phyloP scores from a whole-genome alignment of 768 basidiomycete genomes.

The Myochromella boudieri region DNA sequence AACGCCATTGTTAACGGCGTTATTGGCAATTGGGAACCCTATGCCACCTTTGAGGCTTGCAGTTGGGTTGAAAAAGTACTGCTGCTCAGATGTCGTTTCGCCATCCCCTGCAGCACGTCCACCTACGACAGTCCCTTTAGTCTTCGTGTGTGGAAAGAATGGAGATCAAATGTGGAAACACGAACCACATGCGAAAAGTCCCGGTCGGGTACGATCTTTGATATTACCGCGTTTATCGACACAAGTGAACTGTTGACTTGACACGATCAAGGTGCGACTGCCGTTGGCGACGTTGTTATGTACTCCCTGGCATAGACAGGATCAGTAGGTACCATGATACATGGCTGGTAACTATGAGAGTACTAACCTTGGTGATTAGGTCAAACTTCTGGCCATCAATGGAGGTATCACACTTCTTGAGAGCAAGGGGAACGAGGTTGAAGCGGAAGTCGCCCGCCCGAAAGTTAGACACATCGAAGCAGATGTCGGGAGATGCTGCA shows the following conservation, averaged over 20 bases:
- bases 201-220: conserved; percentile 25
- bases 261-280: conserved; percentile 26
- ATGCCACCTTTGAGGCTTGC: conserved; percentile 19
- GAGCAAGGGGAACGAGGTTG: conserved; percentile 29
- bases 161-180: neutral
- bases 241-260: conserved; percentile 28
- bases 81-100: conserved; percentile 22
- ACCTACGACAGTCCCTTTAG: conserved; percentile 13
- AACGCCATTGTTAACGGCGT: conserved; percentile 22
- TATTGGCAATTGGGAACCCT: conserved; percentile 21
- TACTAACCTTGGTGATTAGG: conserved; percentile 28
- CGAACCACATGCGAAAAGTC: conserved; percentile 26
- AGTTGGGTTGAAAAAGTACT: conserved; percentile 25
- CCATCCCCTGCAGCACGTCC: conserved; percentile 27
- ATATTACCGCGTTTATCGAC: conserved; percentile 24
- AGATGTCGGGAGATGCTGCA: conserved; percentile 22
- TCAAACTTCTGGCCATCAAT: conserved; percentile 32
- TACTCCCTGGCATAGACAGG: conserved; percentile 17
- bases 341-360: too few species aligned
- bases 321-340: conserved; percentile 11
- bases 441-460: conserved; percentile 28
- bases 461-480: conserved; percentile 30
- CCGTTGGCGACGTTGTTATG: conserved; percentile 27
- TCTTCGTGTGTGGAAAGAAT: neutral
- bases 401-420: conserved; percentile 24